Base-by-base conservation (phyloP, 2,329 filamentous ascomycete genomes). In the Nemania diffusa region DNA sequence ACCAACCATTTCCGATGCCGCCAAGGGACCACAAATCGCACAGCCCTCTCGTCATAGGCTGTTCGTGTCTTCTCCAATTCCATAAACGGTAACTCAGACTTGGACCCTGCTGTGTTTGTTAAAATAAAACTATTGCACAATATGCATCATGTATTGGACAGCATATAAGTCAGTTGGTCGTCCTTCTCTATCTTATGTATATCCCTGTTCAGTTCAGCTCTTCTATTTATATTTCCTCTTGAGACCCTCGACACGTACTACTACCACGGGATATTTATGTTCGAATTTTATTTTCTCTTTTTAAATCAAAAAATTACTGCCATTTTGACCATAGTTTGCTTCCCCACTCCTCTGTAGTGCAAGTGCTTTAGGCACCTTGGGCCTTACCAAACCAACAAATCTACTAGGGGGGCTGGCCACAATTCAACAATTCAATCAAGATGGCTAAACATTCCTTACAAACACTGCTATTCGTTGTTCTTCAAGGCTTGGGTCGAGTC, bases 401-500 rank as follows among this genome's bases (percentile, higher is more conserved):
- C 42, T 42, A 17, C 50, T 5, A 24, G 32, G 11, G 40, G 56
- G 17, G 29, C 5, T 46, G 20, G 32, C 26, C n/a, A n/a, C 55
- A 62, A 46, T 65, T 20, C 24, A 42, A 9, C n/a, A 59, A 24
- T 48, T 40, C 51, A 27, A 50, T 65, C 58, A 60, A 27, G 40
- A 73, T 73, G 72, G 65, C 67, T 52, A 40, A 40, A 42, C 46
- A 20, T 24, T 60, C 60, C 11, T 32, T 59, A 17, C 71, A 55
- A 64, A 55, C 50, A n/a, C 53, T 71, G 27, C 55, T 73, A 63
- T 50, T 72, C 48, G 57, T 69, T 48, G n/a, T 71, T 42, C 59
- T 73, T 48, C 51, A 64, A 53, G 52, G 73, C 24, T 57, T 64
- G 2, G 53, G 62, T 26, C 66, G 63, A 24, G 67, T 60, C 20